These are phyloP conservation scores for Viola odorata DNA, from an alignment of 345 rosid species.

Conservation along the genomic window DNA sequence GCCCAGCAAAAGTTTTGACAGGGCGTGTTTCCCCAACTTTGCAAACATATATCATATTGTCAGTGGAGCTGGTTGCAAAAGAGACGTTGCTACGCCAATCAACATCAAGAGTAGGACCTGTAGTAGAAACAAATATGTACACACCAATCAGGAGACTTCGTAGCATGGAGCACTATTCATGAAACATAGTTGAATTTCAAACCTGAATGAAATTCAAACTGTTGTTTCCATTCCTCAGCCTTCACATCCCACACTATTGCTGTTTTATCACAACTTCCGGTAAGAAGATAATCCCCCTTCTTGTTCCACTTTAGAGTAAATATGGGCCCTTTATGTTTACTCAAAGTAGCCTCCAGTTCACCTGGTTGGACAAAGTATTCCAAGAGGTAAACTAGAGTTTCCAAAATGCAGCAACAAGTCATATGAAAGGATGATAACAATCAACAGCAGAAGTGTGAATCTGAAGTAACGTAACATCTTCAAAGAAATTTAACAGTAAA, in stretches of 20 bases:
- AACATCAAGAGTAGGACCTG: conserved; percentile 98
- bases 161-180: background rate
- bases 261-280: conserved; percentile 94
- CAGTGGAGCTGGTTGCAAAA: conserved; percentile 96
- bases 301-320: conserved; percentile 99
- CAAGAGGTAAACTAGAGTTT: background rate
- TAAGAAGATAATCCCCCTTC: conserved; percentile 96
- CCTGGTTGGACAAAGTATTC: conserved; percentile 38
- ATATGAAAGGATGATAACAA: background rate
- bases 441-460: background rate
- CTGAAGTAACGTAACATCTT: too few relatives aligned
- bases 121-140: conserved; percentile 10
- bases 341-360: conserved; percentile 72
- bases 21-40: conserved; percentile 85
- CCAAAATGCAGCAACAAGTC: conserved; percentile 2
- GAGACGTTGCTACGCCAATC: conserved; percentile 98
- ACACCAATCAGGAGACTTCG: too few relatives aligned
- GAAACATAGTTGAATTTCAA: background rate
- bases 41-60: conserved; percentile 86
- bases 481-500: too few relatives aligned
- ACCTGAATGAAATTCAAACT: conserved; percentile 93
- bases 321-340: conserved; percentile 93
- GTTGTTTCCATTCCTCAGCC: conserved; percentile 91
- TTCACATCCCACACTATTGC: conserved; percentile 99
- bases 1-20: conserved; percentile 77